Percentiles rank a stretch among this genome's conserved stretches.
Evolutionary conservation across 192 early-diverging fungal species (phyloP).

Genomic region (Jimgerdemannia lactiflua): DNA sequence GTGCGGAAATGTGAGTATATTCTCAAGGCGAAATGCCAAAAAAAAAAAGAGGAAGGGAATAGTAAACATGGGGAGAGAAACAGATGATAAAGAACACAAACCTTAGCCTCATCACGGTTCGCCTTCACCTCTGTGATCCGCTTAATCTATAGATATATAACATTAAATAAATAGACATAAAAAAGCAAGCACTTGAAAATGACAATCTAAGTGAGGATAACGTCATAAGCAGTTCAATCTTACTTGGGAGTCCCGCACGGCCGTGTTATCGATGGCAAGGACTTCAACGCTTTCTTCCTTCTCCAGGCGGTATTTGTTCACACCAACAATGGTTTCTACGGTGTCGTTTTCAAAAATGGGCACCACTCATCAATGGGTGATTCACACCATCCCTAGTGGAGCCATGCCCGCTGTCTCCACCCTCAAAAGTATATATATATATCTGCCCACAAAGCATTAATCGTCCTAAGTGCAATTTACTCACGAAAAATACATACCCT

Average conservation of each 20-base stretch:
- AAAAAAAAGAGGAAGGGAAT: not conserved
- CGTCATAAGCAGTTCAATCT: not conserved
- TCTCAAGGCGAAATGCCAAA: not conserved
- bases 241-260: conserved; percentile 57
- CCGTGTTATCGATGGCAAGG: conserved; percentile 77
- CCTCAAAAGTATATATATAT: not conserved
- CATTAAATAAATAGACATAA: not conserved
- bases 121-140: conserved; percentile 57
- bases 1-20: not conserved
- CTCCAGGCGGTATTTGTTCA: conserved; percentile 81
- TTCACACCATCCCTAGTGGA: not conserved
- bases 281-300: conserved; percentile 69
- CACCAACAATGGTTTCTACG: conserved; percentile 84
- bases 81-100: conserved; percentile 4
- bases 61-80: no score
- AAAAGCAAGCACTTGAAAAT: not conserved
- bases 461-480: not conserved
- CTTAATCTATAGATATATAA: conserved; percentile 43
- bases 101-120: conserved; percentile 50
- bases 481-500: conserved; percentile 43
- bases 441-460: not conserved
- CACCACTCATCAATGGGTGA: not conserved
- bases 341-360: not conserved
- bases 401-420: not conserved
- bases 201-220: no score